phyloP scores from a whole-genome alignment of 345 rosid genomes.

The Aurinia saxatilis region DNA sequence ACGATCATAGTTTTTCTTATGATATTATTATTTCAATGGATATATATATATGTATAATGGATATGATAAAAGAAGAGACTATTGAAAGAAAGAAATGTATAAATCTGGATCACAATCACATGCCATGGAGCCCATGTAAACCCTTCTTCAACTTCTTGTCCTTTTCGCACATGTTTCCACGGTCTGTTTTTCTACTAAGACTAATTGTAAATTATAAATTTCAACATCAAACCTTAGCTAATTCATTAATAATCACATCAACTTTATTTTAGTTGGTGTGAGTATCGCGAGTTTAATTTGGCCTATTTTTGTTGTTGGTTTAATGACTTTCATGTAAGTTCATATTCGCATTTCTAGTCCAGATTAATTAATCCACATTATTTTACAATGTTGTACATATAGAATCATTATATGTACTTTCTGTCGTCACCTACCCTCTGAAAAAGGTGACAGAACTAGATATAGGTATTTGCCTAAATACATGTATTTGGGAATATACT shows the following conservation, averaged over 20 bases:
- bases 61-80: background rate
- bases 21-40: background rate
- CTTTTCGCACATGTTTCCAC: constrained; percentile 20
- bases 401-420: too few relatives aligned
- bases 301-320: too few relatives aligned
- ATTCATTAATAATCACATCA: background rate
- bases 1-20: background rate
- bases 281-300: background rate
- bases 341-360: background rate
- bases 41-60: background rate
- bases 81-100: background rate
- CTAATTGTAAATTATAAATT: background rate
- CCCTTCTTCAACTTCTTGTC: background rate
- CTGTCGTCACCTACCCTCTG: too few relatives aligned
- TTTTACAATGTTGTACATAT: too few relatives aligned
- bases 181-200: background rate
- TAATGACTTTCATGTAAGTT: background rate
- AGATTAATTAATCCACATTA: background rate
- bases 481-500: too few relatives aligned
- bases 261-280: constrained; percentile 6
- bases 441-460: too few relatives aligned
- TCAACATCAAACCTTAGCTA: constrained; percentile 14
- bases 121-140: constrained; percentile 20
- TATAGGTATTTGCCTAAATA: too few relatives aligned
- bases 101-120: constrained; percentile 24